Evolutionary conservation across 2,329 filamentous ascomycete species (phyloP), one percentile per base, ranked within the genome.

Genomic region (Pseudogymnoascus sp.): DNA sequence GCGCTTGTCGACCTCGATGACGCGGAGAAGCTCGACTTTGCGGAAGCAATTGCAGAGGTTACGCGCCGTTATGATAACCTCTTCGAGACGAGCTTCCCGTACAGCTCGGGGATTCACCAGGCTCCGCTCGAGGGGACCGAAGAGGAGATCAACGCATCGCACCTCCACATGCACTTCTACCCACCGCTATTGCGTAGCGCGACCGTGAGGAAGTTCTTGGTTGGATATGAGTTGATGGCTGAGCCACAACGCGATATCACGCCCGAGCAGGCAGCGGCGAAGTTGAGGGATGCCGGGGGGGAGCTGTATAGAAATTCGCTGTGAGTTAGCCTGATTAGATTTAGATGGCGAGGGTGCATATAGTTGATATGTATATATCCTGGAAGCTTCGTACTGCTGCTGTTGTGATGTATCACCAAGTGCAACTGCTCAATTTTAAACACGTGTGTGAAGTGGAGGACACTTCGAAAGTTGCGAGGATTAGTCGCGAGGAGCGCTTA

Each of bases 211-310:
- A 99, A 99, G 78, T 99, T 97, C 78, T 77, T 97, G 62, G 95
- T 99, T 35, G 95, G 95, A 0, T 97, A 96, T 74, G 95, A 99
- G 78, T 83, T 99, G 77, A 86, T 99, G 85, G 95, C 90, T 1
- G 95, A 99, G 78, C 93, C 95, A n/a, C 95, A 99, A 77, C 85
- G 95, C 65, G 95, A 99, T 74, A 97, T 99, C 71, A 99, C 95
- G 0, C 93, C 95, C 0, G 95, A 99, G 77, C 95, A 97, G 77
- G 95, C 95, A 1, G 89, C 95, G 13, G 86, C 85, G 26, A 86
- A 86, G 60, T 78, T 99, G 65, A 84, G 89, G 68, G 81, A 82
- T 64, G 93, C 91, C 67, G 90, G 86, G 3, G 92, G 92, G 15
- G 85, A 91, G 73, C 78, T 99, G 67, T 97, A 99, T 74, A 85